A percentile compares a stretch with the other conserved stretches of the same genome.
Evolutionary conservation across 192 early-diverging fungal species (phyloP).

Genomic region (Backusella psychrophila): DNA sequence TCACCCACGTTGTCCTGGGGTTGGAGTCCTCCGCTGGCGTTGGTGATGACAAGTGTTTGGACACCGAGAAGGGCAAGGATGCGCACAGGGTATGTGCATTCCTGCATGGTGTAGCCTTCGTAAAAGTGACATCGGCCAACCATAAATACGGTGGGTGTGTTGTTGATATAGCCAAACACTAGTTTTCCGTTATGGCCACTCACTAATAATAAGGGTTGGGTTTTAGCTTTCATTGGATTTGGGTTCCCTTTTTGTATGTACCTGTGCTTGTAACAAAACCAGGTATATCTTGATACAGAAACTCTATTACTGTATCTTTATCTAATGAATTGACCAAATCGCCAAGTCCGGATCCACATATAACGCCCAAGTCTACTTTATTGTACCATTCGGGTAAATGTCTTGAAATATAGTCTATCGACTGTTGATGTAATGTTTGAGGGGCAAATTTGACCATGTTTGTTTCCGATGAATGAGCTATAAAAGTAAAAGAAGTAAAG

Average conservation of each 20-base stretch:
- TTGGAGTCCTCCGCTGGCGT: slow-evolving; percentile 82
- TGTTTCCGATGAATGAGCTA: neutral
- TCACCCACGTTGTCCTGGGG: slow-evolving; percentile 77
- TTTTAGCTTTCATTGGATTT: too few species aligned
- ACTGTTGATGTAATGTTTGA: neutral
- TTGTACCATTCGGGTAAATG: slow-evolving; percentile 29
- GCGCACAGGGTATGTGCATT: slow-evolving; percentile 85
- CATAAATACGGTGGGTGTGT: slow-evolving; percentile 72
- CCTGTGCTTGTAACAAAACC: slow-evolving; percentile 79
- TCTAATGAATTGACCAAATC: slow-evolving; percentile 71
- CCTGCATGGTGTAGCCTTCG: slow-evolving; percentile 80
- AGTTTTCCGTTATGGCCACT: slow-evolving; percentile 76
- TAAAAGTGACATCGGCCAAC: slow-evolving; percentile 89
- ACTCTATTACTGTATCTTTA: slow-evolving; percentile 48
- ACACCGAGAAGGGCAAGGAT: slow-evolving; percentile 84
- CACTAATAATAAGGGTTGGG: slow-evolving; percentile 28
- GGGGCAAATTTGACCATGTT: neutral
- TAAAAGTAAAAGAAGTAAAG: neutral
- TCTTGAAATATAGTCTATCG: neutral
- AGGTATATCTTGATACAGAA: slow-evolving; percentile 80
- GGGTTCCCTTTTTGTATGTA: slow-evolving; percentile 24
- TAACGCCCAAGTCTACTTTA: slow-evolving; percentile 66
- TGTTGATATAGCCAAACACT: slow-evolving; percentile 77
- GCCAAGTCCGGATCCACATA: slow-evolving; percentile 84
- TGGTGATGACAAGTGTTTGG: slow-evolving; percentile 76